Evolutionary conservation across 352 stramenopile genomes (phyloP).

Genomic region (Phytophthora fragariae): DNA sequence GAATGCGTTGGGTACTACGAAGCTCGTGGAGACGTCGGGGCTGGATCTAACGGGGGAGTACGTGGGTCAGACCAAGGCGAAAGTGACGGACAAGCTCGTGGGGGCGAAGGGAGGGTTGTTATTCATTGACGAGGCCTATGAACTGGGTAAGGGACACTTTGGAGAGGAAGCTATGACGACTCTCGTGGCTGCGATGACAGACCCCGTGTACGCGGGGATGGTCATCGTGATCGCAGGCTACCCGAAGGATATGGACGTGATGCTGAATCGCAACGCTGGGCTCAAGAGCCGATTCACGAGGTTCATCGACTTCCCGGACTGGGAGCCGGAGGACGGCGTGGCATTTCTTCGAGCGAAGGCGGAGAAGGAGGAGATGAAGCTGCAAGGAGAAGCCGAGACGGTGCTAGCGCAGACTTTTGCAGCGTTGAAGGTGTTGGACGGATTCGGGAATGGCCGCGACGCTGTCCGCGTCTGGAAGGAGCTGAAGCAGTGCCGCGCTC

Average conservation of each 20-base stretch:
- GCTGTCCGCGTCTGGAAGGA: constrained; percentile 76
- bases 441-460: constrained; percentile 81
- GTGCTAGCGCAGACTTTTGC: constrained; percentile 48
- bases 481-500: constrained; percentile 65
- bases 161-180: constrained; percentile 92
- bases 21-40: constrained; percentile 91
- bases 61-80: constrained; percentile 90
- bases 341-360: constrained; percentile 61
- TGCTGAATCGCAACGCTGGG: constrained; percentile 91
- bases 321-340: constrained; percentile 83
- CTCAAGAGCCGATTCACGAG: constrained; percentile 93
- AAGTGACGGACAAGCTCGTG: constrained; percentile 87
- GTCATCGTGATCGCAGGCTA: constrained; percentile 94
- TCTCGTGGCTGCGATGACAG: constrained; percentile 91
- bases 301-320: constrained; percentile 91
- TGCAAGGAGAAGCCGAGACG: constrained; percentile 38
- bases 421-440: constrained; percentile 51
- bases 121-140: constrained; percentile 95
- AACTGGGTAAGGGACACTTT: constrained; percentile 83
- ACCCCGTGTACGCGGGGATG: constrained; percentile 81
- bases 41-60: constrained; percentile 92
- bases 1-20: constrained; percentile 90
- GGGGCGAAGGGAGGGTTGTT: constrained; percentile 92
- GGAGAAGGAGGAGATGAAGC: constrained; percentile 46
- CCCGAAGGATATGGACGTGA: constrained; percentile 86